phyloP scores from a whole-genome alignment of 306 rosid genomes.

The Sesbania bispinosa region DNA sequence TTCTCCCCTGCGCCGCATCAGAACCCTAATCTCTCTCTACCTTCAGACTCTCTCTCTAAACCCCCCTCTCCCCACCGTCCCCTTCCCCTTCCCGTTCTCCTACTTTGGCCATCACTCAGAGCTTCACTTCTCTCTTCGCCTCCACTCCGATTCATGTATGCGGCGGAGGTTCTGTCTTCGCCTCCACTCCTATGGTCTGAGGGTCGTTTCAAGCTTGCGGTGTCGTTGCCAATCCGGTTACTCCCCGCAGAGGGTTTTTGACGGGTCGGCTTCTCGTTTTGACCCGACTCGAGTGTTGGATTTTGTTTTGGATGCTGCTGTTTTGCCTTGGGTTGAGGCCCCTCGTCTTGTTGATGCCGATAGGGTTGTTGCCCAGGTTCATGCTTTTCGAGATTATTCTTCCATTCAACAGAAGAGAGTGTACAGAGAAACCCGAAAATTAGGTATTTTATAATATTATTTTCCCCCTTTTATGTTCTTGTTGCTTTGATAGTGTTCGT shows the following conservation, averaged over 20 bases:
- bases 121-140: no score
- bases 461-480: no score
- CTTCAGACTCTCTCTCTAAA: no score
- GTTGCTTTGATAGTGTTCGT: no score
- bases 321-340: slow-evolving; percentile 31
- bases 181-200: no score
- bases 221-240: slow-evolving; percentile 24
- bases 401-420: slow-evolving; percentile 12
- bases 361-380: slow-evolving; percentile 26
- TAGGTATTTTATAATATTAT: slow-evolving; percentile 30
- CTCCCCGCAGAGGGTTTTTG: neutral
- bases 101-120: no score
- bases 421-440: neutral
- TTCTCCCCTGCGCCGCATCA: no score
- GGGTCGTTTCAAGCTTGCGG: neutral
- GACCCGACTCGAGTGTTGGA: slow-evolving; percentile 19
- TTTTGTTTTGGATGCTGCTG: slow-evolving; percentile 31
- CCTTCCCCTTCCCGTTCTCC: no score
- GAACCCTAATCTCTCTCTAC: no score
- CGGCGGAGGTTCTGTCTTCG: no score
- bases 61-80: no score
- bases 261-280: neutral
- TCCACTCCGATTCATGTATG: no score
- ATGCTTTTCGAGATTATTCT: slow-evolving; percentile 34
- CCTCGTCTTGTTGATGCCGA: slow-evolving; percentile 24